These are phyloP conservation scores for Blumeria graminis DNA, from an alignment of 2,329 filamentous ascomycete genomes.

Conservation along the genomic window DNA sequence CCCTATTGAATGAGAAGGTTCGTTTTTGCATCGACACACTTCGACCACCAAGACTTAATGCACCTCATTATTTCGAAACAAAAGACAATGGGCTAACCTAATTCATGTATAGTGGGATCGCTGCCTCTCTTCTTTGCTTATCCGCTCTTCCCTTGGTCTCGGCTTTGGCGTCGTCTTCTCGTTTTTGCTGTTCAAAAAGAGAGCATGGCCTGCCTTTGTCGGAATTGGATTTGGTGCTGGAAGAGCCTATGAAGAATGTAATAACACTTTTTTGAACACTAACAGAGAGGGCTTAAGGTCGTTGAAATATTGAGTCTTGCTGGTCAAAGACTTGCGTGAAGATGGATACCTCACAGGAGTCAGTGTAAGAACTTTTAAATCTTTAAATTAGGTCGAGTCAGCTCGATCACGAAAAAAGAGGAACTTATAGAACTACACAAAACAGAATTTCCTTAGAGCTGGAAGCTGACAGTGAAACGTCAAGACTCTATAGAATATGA, in stretches of 20 bases:
- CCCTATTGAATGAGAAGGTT: slow-evolving; percentile 97
- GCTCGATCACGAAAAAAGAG: no score
- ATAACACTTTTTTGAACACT: slow-evolving; percentile 21
- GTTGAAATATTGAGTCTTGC: no score
- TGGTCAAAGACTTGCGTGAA: no score
- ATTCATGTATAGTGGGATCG: slow-evolving; percentile 59
- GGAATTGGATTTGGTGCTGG: slow-evolving; percentile 89
- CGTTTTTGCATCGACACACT: not conserved
- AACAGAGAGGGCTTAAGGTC: not conserved
- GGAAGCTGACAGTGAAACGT: no score
- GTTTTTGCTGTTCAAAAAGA: slow-evolving; percentile 89
- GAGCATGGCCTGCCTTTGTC: slow-evolving; percentile 91
- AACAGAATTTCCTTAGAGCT: no score
- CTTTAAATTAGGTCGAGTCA: no score
- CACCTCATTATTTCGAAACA: no score
- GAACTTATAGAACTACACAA: no score
- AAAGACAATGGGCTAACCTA: not conserved
- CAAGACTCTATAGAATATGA: no score
- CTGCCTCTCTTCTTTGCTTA: slow-evolving; percentile 89
- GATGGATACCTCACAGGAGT: no score
- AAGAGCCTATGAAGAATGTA: slow-evolving; percentile 95
- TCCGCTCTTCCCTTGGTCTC: slow-evolving; percentile 87
- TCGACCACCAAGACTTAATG: no score
- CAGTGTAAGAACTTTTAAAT: no score
- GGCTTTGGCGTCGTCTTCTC: slow-evolving; percentile 98